Base-by-base conservation (phyloP, 768 basidiomycete genomes). In the Pholiota molesta region DNA sequence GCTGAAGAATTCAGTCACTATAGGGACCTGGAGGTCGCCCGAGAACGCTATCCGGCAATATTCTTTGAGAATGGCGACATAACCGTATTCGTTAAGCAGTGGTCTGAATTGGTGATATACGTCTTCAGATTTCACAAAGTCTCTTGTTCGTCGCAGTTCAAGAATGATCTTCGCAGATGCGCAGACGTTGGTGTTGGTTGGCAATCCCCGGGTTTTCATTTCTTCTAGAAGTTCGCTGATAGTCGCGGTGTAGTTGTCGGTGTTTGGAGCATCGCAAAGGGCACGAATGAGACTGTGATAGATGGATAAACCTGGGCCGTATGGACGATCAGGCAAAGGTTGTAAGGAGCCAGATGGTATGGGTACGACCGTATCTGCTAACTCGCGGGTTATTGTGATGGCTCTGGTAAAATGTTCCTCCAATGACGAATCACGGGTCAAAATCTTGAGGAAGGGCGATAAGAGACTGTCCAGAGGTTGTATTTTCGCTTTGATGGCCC, bases 1-100 rank as follows among this genome's bases (percentile, higher is more conserved):
- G 57, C 83, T 82, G 72, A 94, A 87, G 73, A 91, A 93, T 57
- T 86, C 79, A 73, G 77, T 63, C 72, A 84, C 64, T 71, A 83
- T 70, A 64, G 79, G 81, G 5, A 80, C 67, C 52, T 75, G 69
- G 26, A 78, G 67, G 17, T 74, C 70, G 21, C 81, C 71, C 51
- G 77, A 75, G 60, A 86, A 87, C 9, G 83, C 79, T 57, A 91
- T 77, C 26, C 80, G 79, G 69, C 85, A 83, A 66, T 92, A 88
- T 2, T 83, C 81, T 62, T 84, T 75, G 56, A 94, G 79, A 60
- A 96, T 86, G 47, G 83, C 77, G 9, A 78, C 74, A 70, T 88
- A 94, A 10, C 86, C 89, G 49, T 79, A 76, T 62, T 83, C 80
- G 61, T 86, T 83, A 59, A 93, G 74, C 63, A 74, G 68, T 59